phyloP scores from a whole-genome alignment of 2,329 filamentous ascomycete genomes.

The Colletotrichum camelliae region DNA sequence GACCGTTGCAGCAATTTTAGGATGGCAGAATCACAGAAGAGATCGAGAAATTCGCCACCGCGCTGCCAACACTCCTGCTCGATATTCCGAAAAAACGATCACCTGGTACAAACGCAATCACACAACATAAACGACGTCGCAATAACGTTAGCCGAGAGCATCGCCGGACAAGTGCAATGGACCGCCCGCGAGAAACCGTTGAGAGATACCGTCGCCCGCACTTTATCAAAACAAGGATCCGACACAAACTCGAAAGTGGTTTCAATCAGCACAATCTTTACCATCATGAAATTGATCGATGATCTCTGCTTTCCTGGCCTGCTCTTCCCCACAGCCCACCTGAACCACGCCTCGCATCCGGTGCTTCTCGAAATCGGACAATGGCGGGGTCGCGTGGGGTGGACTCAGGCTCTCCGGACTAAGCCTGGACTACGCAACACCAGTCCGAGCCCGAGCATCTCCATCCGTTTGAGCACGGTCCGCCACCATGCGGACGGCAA shows the following conservation, averaged over 20 bases:
- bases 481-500: background rate
- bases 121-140: slow-evolving; percentile 15
- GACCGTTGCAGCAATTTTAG: background rate
- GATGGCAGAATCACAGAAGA: slow-evolving; percentile 1
- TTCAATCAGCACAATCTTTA: background rate
- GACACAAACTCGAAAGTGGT: background rate
- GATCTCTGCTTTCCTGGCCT: slow-evolving; percentile 7
- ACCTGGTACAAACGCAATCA: background rate
- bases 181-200: background rate
- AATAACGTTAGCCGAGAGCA: slow-evolving; percentile 7
- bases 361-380: slow-evolving; percentile 14
- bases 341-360: slow-evolving; percentile 9
- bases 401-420: slow-evolving; percentile 10
- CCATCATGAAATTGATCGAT: slow-evolving; percentile 13
- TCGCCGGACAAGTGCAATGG: slow-evolving; percentile 4
- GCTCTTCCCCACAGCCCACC: slow-evolving; percentile 11
- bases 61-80: background rate
- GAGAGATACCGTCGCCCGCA: background rate
- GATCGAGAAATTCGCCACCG: background rate
- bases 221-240: slow-evolving; percentile 1
- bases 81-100: background rate
- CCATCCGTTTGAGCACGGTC: slow-evolving; percentile 20
- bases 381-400: slow-evolving; percentile 8
- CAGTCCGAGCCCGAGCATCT: slow-evolving; percentile 1
- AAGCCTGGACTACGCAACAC: background rate